These are phyloP conservation scores for Ilyonectria robusta DNA, from an alignment of 2,329 filamentous ascomycete genomes.

Conservation along the genomic window DNA sequence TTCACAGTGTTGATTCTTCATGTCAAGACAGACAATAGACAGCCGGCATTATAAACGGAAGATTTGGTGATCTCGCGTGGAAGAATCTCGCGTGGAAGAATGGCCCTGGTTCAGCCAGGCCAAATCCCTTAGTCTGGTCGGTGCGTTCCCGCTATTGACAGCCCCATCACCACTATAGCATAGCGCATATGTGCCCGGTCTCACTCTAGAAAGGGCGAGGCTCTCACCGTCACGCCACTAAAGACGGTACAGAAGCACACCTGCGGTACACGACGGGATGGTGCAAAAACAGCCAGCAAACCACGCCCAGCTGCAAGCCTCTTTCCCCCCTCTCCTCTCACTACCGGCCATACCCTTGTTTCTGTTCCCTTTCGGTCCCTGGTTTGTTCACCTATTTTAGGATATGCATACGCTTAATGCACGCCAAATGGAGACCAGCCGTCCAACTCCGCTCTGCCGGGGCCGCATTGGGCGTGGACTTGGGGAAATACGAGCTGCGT, in stretches of 20 bases:
- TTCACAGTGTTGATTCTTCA: background rate
- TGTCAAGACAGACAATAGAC: no score
- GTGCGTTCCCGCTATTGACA: background rate
- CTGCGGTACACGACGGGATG: background rate
- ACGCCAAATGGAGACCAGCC: slow-evolving; percentile 4
- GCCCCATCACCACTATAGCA: background rate
- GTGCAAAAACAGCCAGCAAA: background rate
- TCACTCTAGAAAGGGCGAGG: background rate
- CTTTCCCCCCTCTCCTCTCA: background rate
- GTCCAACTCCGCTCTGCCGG: slow-evolving; percentile 4
- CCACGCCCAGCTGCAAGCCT: background rate
- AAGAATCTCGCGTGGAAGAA: background rate
- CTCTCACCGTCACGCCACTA: background rate
- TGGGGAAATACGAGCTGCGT: slow-evolving; percentile 46
- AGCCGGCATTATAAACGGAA: background rate
- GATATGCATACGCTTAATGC: slow-evolving; percentile 2
- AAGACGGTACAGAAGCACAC: background rate
- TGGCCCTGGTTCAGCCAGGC: background rate
- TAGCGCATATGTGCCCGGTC: background rate
- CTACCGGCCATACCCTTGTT: background rate
- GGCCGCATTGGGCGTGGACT: slow-evolving; percentile 19
- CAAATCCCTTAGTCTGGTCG: background rate
- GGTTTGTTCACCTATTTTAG: background rate
- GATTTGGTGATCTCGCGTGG: background rate
- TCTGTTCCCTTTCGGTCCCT: background rate